phyloP scores from a whole-genome alignment of 2,329 filamentous ascomycete species.

The Hypoxylon sp. region DNA sequence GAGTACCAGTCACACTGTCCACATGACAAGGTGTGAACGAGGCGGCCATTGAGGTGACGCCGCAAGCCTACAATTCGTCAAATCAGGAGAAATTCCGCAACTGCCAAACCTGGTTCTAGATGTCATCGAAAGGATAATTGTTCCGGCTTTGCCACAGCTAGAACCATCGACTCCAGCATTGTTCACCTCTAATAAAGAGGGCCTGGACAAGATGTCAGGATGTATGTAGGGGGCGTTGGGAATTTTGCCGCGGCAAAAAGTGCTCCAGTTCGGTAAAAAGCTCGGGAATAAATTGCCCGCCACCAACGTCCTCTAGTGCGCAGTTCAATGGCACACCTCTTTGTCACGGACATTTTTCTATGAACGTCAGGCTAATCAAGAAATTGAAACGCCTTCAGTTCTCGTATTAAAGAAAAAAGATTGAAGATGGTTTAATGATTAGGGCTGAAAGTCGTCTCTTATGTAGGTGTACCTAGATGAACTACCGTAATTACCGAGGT shows the following conservation, averaged over 20 bases:
- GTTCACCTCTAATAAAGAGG: conserved; percentile 13
- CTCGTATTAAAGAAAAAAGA: too few relatives aligned
- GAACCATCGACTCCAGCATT: conserved; percentile 10
- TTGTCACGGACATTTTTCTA: neutral
- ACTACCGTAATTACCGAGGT: too few relatives aligned
- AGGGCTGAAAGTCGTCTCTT: too few relatives aligned
- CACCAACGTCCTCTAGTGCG: neutral
- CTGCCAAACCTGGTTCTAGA: conserved; percentile 7
- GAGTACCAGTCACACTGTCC: conserved; percentile 5
- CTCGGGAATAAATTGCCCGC: conserved; percentile 30
- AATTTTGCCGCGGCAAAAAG: conserved; percentile 37
- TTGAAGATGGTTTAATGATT: too few relatives aligned
- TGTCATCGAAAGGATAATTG: conserved; percentile 12
- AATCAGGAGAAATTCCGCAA: conserved; percentile 25
- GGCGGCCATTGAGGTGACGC: neutral
- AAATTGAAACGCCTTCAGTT: neutral
- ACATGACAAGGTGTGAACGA: conserved; percentile 9
- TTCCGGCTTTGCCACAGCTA: conserved; percentile 16
- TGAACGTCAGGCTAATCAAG: neutral
- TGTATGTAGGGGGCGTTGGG: conserved; percentile 13
- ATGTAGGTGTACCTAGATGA: too few relatives aligned
- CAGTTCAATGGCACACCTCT: neutral
- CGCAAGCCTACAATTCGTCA: conserved; percentile 8
- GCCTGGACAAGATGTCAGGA: neutral
- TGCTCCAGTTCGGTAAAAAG: conserved; percentile 26